Evolutionary conservation across 2,329 filamentous ascomycete genomes (phyloP).

Genomic region (Furcasterigmium sp.): DNA sequence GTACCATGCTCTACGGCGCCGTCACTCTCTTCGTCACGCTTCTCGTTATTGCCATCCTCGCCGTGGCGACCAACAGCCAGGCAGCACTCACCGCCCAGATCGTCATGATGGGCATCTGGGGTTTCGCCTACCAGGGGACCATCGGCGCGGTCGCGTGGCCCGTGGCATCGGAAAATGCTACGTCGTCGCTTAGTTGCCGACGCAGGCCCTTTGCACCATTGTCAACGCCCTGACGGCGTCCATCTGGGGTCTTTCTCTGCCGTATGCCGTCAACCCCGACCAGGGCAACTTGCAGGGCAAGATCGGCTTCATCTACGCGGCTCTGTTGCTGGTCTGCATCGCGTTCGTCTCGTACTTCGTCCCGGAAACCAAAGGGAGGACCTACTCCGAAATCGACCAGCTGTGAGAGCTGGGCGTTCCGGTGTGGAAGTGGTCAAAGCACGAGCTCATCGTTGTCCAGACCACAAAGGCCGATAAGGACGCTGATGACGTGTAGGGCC

Average conservation of each 20-base stretch:
- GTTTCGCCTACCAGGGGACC: conserved; percentile 2
- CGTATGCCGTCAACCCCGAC: conserved; percentile 19
- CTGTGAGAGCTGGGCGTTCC: conserved; percentile 7
- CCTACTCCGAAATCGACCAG: conserved; percentile 13
- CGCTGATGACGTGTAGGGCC: neutral
- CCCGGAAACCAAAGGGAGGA: conserved; percentile 22
- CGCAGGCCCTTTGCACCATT: neutral
- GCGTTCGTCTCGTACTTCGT: conserved; percentile 22
- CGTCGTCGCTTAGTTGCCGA: neutral
- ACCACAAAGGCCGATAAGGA: neutral
- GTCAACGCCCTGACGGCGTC: conserved; percentile 20
- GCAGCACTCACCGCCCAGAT: conserved; percentile 2
- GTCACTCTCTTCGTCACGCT: neutral
- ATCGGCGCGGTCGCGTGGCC: conserved; percentile 1
- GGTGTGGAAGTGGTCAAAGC: neutral
- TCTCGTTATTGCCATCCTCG: conserved; percentile 26
- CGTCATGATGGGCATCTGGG: conserved; percentile 8
- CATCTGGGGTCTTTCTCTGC: conserved; percentile 13
- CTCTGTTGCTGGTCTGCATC: conserved; percentile 16
- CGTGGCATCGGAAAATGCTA: neutral
- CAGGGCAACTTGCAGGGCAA: conserved; percentile 29
- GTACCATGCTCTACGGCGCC: conserved; percentile 28
- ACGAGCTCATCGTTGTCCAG: neutral
- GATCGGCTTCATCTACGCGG: conserved; percentile 32
- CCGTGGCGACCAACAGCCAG: conserved; percentile 10